Percentiles rank a stretch among this genome's conserved stretches.
These are phyloP conservation scores for Taphrina confusa DNA, from an alignment of 1,139 yeast species.

Conservation along the genomic window DNA sequence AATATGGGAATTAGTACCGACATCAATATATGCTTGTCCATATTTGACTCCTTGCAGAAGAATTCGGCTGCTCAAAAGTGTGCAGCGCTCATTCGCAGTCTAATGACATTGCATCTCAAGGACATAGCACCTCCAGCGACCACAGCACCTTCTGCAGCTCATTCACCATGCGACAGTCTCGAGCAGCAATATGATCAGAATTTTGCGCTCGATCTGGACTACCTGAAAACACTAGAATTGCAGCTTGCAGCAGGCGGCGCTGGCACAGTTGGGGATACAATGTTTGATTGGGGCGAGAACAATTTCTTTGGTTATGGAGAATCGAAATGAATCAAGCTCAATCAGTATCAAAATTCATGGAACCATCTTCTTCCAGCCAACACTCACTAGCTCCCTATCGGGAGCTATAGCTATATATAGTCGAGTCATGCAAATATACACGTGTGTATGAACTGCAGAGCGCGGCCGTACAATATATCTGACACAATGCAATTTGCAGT, in stretches of 20 bases:
- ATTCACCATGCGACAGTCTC: constrained; percentile 13
- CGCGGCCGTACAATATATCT: too few species aligned
- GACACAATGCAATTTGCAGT: too few species aligned
- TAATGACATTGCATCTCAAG: constrained; percentile 19
- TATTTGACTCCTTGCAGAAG: constrained; percentile 32
- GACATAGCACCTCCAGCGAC: constrained; percentile 29
- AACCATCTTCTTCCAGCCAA: too few species aligned
- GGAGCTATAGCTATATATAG: too few species aligned
- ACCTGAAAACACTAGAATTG: constrained; percentile 23
- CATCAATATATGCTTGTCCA: constrained; percentile 17
- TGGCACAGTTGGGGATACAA: constrained; percentile 1
- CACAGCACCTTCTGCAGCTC: neutral
- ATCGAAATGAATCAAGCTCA: neutral
- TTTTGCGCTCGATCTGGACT: constrained; percentile 29
- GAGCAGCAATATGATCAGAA: constrained; percentile 32
- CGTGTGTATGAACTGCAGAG: too few species aligned
- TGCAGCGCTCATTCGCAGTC: constrained; percentile 28
- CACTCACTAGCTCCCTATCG: too few species aligned
- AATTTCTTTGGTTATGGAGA: constrained; percentile 25
- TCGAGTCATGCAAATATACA: too few species aligned
- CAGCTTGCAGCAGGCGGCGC: constrained; percentile 16
- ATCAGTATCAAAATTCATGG: too few species aligned
- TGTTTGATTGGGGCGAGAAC: constrained; percentile 34
- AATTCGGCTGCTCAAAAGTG: constrained; percentile 32
- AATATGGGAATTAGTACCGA: constrained; percentile 10